phyloP scores from a whole-genome alignment of 768 basidiomycete genomes.

The Dendrothele bispora region DNA sequence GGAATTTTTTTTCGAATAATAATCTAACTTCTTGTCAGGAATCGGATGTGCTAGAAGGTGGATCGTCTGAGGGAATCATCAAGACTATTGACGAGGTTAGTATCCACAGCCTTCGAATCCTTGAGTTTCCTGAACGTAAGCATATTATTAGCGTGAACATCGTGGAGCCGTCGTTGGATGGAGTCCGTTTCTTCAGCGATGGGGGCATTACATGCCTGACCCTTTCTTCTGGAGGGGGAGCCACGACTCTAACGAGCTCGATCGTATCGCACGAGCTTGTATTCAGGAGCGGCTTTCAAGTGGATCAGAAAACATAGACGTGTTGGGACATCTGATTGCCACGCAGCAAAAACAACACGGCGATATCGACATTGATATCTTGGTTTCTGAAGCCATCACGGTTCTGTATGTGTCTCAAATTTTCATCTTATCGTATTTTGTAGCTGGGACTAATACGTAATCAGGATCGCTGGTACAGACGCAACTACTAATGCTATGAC shows the following conservation, averaged over 20 bases:
- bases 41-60: not conserved
- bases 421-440: not conserved
- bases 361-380: constrained; percentile 19
- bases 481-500: constrained; percentile 32
- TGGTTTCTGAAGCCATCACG: constrained; percentile 27
- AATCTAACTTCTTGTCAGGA: too few relatives aligned
- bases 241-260: constrained; percentile 20
- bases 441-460: not conserved
- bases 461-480: constrained; percentile 34
- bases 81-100: constrained; percentile 26
- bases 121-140: not conserved
- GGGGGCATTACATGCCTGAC: constrained; percentile 22
- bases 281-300: constrained; percentile 22
- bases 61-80: not conserved
- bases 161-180: constrained; percentile 26
- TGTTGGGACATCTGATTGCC: constrained; percentile 25
- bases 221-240: constrained; percentile 23
- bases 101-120: not conserved
- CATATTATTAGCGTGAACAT: constrained; percentile 25
- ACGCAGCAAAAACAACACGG: constrained; percentile 15
- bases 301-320: constrained; percentile 21
- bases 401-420: constrained; percentile 21
- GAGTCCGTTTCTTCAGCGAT: constrained; percentile 18
- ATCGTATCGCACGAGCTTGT: constrained; percentile 20
- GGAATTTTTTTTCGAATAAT: not conserved